Percentiles rank a stretch among this genome's conserved stretches.
These are phyloP conservation scores for Butyriboletus loyo DNA, from an alignment of 768 basidiomycete genomes.

Conservation along the genomic window DNA sequence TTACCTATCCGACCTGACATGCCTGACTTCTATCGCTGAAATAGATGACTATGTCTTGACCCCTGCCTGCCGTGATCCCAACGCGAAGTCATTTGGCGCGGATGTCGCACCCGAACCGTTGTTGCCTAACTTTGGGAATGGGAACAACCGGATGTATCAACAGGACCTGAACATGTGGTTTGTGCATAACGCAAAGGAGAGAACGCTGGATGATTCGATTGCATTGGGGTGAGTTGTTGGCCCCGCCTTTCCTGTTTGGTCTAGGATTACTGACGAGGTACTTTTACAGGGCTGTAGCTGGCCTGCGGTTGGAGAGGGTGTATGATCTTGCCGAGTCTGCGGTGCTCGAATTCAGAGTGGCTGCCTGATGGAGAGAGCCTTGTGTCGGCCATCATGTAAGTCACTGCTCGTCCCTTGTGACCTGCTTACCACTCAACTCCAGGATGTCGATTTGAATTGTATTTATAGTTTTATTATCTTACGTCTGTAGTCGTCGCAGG, in stretches of 20 bases:
- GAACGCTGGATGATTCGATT: slow-evolving; percentile 40
- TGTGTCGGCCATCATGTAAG: not conserved
- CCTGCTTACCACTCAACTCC: not conserved
- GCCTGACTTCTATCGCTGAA: not conserved
- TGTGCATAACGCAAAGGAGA: slow-evolving; percentile 41
- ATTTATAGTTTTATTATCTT: not conserved
- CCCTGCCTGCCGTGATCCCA: slow-evolving; percentile 7
- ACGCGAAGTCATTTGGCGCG: slow-evolving; percentile 8
- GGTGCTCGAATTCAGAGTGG: slow-evolving; percentile 24
- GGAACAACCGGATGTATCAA: slow-evolving; percentile 38
- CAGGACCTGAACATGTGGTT: slow-evolving; percentile 48
- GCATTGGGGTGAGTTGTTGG: slow-evolving; percentile 27
- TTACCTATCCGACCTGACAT: no score
- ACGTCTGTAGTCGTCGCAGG: slow-evolving; percentile 2
- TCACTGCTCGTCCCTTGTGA: not conserved
- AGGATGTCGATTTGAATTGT: not conserved
- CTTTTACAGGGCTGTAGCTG: slow-evolving; percentile 14
- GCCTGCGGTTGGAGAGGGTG: slow-evolving; percentile 22
- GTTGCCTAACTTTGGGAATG: slow-evolving; percentile 47
- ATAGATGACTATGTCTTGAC: slow-evolving; percentile 25
- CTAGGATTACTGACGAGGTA: not conserved
- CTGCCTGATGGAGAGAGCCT: slow-evolving; percentile 5
- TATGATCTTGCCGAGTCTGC: slow-evolving; percentile 28
- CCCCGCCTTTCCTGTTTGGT: not conserved
- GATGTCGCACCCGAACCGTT: slow-evolving; percentile 42